These are phyloP conservation scores for Naganishia vishniacii DNA, from an alignment of 768 basidiomycete species.

Conservation along the genomic window DNA sequence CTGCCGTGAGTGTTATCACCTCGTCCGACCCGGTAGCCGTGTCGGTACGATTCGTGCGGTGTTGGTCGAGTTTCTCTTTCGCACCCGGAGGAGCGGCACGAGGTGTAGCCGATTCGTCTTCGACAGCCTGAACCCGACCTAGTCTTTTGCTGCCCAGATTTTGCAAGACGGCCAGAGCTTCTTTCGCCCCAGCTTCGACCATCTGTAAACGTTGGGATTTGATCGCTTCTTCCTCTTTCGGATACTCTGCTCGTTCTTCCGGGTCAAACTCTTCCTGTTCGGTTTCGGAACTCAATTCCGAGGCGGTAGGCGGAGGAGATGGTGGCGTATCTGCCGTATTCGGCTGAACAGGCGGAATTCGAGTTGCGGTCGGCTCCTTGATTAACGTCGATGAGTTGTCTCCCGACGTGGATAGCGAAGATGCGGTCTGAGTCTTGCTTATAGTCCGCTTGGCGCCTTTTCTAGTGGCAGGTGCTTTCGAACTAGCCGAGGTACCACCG, in stretches of 20 bases:
- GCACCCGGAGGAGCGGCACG: not conserved
- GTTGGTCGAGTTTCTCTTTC: not conserved
- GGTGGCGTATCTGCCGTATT: not conserved
- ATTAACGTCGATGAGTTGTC: not conserved
- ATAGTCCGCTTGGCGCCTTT: not conserved
- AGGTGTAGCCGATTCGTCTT: constrained; percentile 7
- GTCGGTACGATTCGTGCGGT: no score
- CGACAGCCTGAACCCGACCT: not conserved
- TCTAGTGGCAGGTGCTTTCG: constrained; percentile 3
- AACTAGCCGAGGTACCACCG: not conserved
- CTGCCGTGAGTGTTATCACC: constrained; percentile 14
- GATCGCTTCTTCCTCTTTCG: not conserved
- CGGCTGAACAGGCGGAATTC: not conserved
- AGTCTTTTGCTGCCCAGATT: constrained; percentile 19
- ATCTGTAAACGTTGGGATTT: constrained; percentile 21
- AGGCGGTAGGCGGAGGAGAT: not conserved
- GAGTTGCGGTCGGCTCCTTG: not conserved
- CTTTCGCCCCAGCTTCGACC: constrained; percentile 24
- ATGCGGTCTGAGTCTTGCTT: not conserved
- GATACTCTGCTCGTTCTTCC: constrained; percentile 8
- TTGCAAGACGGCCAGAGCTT: constrained; percentile 25
- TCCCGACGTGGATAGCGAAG: no score
- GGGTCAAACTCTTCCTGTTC: constrained; percentile 8
- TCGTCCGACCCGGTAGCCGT: not conserved
- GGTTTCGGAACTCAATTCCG: constrained; percentile 5